Evolutionary conservation across 352 stramenopile species (phyloP).

Genomic region (Salisapilia sapeloensis): DNA sequence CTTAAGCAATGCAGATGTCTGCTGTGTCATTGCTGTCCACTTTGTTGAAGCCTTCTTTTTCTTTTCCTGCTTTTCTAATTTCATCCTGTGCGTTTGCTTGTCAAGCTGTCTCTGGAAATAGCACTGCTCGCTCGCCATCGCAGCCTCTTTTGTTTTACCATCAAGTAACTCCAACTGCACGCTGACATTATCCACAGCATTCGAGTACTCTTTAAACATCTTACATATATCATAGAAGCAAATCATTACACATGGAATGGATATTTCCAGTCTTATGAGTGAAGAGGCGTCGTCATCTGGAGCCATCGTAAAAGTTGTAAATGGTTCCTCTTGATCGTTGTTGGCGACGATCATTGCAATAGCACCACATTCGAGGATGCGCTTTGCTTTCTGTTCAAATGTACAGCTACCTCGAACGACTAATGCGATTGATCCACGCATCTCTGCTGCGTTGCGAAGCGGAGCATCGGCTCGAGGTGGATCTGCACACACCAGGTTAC

Average conservation of each 20-base stretch:
- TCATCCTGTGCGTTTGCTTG: too few relatives aligned
- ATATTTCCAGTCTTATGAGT: too few relatives aligned
- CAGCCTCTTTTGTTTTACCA: constrained; percentile 1
- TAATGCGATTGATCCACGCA: constrained; percentile 30
- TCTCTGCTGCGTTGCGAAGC: constrained; percentile 22
- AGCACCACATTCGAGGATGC: constrained; percentile 32
- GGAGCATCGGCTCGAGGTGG: constrained; percentile 32
- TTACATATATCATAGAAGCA: constrained; percentile 34
- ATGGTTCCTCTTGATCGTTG: constrained; percentile 34
- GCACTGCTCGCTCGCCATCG: constrained; percentile 4
- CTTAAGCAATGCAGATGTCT: too few relatives aligned
- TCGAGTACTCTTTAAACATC: constrained; percentile 43
- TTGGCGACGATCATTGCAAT: constrained; percentile 36
- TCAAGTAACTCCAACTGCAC: constrained; percentile 26
- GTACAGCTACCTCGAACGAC: constrained; percentile 55
- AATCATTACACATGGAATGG: constrained; percentile 54
- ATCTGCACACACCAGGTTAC: constrained; percentile 29
- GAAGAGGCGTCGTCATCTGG: constrained; percentile 7
- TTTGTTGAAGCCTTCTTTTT: background rate
- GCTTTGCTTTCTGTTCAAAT: constrained; percentile 39
- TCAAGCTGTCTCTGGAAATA: constrained; percentile 1
- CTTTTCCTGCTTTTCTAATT: too few relatives aligned
- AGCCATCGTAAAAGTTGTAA: constrained; percentile 43
- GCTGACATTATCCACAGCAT: constrained; percentile 18
- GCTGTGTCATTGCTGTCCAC: too few relatives aligned